Conservation (phyloP, 345 rosid species). For the Durio zibethinus region DNA sequence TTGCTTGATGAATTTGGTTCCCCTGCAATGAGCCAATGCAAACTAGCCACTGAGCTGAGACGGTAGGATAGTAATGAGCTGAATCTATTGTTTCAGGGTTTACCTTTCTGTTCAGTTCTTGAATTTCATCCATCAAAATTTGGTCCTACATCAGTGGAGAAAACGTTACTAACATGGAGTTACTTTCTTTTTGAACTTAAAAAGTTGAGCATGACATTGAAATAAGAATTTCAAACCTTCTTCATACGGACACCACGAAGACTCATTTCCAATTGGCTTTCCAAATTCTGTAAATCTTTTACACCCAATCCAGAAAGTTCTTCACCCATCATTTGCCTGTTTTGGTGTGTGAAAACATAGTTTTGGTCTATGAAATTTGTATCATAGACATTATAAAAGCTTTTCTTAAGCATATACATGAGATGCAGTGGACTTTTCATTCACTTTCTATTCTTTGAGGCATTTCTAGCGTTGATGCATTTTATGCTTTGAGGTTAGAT, state of each 20-base stretch:
- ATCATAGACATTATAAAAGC: neutral
- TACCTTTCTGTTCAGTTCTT: slow-evolving; percentile 58
- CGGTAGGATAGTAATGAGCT: slow-evolving; percentile 5
- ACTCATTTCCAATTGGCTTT: slow-evolving; percentile 52
- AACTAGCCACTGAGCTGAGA: slow-evolving; percentile 18
- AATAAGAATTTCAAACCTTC: slow-evolving; percentile 43
- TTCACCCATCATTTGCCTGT: slow-evolving; percentile 81
- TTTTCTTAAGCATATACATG: neutral
- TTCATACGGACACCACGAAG: slow-evolving; percentile 52
- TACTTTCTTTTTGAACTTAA: slow-evolving; percentile 11
- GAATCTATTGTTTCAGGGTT: slow-evolving; percentile 11
- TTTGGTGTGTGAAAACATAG: slow-evolving; percentile 19
- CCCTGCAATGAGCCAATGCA: slow-evolving; percentile 43
- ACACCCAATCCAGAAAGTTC: slow-evolving; percentile 57
- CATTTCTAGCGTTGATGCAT: slow-evolving; percentile 10
- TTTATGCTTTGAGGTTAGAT: neutral
- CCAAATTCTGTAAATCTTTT: slow-evolving; percentile 54
- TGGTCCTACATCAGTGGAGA: slow-evolving; percentile 46
- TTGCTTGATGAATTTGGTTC: slow-evolving; percentile 55
- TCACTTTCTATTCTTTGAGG: neutral
- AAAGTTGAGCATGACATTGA: neutral
- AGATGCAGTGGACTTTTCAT: neutral
- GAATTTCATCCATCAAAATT: slow-evolving; percentile 56
- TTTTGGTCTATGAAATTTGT: neutral
- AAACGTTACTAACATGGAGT: slow-evolving; percentile 9